Conservation (phyloP, 2,329 filamentous ascomycete genomes). For the Pseudogymnoascus sp. region DNA sequence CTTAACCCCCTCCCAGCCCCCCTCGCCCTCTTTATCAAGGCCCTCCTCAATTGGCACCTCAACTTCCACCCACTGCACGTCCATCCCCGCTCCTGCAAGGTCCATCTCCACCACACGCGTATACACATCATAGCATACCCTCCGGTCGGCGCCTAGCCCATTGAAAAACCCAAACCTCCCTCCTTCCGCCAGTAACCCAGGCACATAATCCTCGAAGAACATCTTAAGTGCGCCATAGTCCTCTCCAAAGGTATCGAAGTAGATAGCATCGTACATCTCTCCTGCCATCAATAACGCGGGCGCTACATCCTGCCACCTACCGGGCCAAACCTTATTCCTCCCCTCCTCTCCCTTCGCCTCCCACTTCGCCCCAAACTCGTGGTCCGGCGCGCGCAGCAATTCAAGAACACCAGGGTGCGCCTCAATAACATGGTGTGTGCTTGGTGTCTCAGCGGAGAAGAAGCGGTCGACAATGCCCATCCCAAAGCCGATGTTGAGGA, state of each 20-base stretch:
- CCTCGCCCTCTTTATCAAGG: conserved; percentile 58
- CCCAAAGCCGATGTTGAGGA: conserved; percentile 82
- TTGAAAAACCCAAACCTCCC: conserved; percentile 85
- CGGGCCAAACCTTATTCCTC: conserved; percentile 64
- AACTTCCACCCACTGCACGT: conserved; percentile 78
- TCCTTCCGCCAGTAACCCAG: conserved; percentile 62
- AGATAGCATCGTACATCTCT: conserved; percentile 75
- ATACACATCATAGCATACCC: conserved; percentile 94
- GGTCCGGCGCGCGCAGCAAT: conserved; percentile 40
- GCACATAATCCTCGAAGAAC: conserved; percentile 84
- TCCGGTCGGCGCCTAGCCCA: conserved; percentile 83
- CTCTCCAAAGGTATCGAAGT: conserved; percentile 97
- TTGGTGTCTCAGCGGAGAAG: conserved; percentile 60
- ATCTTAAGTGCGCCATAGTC: conserved; percentile 76
- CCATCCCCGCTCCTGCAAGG: conserved; percentile 77
- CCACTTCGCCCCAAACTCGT: conserved; percentile 48
- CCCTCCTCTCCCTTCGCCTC: conserved; percentile 47
- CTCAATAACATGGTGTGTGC: conserved; percentile 75
- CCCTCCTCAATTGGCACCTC: conserved; percentile 57
- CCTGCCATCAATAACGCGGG: conserved; percentile 60
- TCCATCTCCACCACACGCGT: conserved; percentile 88
- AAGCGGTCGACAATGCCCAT: conserved; percentile 83
- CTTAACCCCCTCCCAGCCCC: conserved; percentile 82
- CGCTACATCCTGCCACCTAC: conserved; percentile 75
- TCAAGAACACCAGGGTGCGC: conserved; percentile 71